Conservation (phyloP, 345 rosid species). For the Adansonia digitata region DNA sequence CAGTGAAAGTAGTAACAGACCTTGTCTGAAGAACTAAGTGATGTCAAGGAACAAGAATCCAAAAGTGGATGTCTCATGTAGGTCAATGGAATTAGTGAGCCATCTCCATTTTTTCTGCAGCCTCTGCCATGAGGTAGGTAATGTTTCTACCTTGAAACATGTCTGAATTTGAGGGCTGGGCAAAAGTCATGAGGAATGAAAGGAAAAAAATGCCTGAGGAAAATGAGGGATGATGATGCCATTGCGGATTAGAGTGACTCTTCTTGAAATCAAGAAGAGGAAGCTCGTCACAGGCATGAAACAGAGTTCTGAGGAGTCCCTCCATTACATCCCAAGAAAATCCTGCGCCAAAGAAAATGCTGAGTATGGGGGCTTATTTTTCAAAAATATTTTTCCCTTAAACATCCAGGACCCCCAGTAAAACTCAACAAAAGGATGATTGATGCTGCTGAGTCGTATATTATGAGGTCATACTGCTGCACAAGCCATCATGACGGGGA, state of each 20-base stretch:
- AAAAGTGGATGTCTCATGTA: slow-evolving; percentile 72
- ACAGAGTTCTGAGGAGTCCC: slow-evolving; percentile 54
- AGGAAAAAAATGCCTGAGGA: slow-evolving; percentile 55
- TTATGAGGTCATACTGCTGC: slow-evolving; percentile 14
- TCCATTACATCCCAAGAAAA: slow-evolving; percentile 59
- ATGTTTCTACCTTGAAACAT: slow-evolving; percentile 60
- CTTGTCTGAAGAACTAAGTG: slow-evolving; percentile 70
- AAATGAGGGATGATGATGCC: slow-evolving; percentile 59
- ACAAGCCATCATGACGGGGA: background rate
- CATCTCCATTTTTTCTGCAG: slow-evolving; percentile 57
- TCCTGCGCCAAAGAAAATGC: slow-evolving; percentile 94
- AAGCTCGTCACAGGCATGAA: slow-evolving; percentile 57
- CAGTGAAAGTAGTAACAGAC: slow-evolving; percentile 80
- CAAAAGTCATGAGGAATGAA: slow-evolving; percentile 67
- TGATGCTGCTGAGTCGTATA: slow-evolving; percentile 14
- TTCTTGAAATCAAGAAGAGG: slow-evolving; percentile 59
- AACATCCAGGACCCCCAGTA: slow-evolving; percentile 44
- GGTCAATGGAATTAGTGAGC: slow-evolving; percentile 61
- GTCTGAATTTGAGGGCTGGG: slow-evolving; percentile 64
- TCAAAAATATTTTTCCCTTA: slow-evolving; percentile 38
- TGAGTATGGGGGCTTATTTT: slow-evolving; percentile 74
- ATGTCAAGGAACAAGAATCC: slow-evolving; percentile 88
- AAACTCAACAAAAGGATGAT: slow-evolving; percentile 39
- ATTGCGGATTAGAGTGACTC: slow-evolving; percentile 55
- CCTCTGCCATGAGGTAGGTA: slow-evolving; percentile 68